Base-by-base conservation (phyloP, 768 basidiomycete species). In the Roridomyces roridus region DNA sequence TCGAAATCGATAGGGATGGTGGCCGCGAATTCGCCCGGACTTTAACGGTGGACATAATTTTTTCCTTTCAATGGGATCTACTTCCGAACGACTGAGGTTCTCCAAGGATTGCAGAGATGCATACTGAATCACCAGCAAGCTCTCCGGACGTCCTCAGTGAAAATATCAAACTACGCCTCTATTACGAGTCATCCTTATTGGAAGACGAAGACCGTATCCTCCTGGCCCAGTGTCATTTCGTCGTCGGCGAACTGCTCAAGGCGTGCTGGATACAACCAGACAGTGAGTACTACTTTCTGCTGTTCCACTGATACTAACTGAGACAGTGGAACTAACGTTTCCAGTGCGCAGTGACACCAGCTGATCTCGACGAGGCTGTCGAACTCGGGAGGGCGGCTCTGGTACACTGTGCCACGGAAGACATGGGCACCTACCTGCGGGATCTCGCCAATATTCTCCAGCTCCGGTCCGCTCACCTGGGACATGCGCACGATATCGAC, bases 51-150 rank as follows among this genome's bases (percentile, higher is more conserved):
- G 20, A 36, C 24, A 7, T 35, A 36, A 35, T 15, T 35, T 47
- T 47, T 23, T 47, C 46, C 18, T 47, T 47, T 17, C 31, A 47
- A n/a, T 47, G 46, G 46, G 36, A 47, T 35, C 36, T 47, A 35
- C 46, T 47, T 29, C 46, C 46, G 5, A 35, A 34, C 21, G 21
- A 14, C 31, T 47, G 34, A 47, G 34, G 7, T 35, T 28, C 2
- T 47, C 21, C 20, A 47, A 11, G 34, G 6, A 15, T 20, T n/a
- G 46, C 46, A n/a, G n/a, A n/a, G n/a, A n/a, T n/a, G n/a, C n/a
- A n/a, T n/a, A n/a, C n/a, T n/a, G n/a, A n/a, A n/a, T n/a, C n/a
- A n/a, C n/a, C n/a, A n/a, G n/a, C 20, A 47, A 47, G 46, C 25
- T 35, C 31, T 14, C n/a, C 46, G 20, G 46, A 47, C 36, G 46